A percentile compares a stretch with the other conserved stretches of the same genome.
These are phyloP conservation scores for Diplodia sapinea DNA, from an alignment of 2,329 filamentous ascomycete genomes.

Conservation along the genomic window DNA sequence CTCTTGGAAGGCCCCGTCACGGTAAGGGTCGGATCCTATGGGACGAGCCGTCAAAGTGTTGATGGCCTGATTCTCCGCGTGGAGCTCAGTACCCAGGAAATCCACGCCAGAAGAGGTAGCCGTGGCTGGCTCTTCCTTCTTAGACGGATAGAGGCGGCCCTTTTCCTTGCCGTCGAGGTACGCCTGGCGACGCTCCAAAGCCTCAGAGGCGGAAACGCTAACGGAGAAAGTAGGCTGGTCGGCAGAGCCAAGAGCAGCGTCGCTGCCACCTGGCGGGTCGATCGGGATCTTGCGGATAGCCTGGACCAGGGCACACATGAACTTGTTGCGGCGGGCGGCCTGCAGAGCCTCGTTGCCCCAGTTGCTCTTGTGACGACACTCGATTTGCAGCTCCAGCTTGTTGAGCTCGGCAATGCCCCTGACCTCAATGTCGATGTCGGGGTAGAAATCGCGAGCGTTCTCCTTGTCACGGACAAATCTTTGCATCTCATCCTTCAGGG, in stretches of 20 bases:
- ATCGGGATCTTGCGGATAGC: slow-evolving; percentile 89
- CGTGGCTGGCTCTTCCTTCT: slow-evolving; percentile 40
- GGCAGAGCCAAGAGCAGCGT: slow-evolving; percentile 63
- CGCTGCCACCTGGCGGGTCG: slow-evolving; percentile 76
- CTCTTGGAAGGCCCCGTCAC: slow-evolving; percentile 45
- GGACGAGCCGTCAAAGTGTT: slow-evolving; percentile 51
- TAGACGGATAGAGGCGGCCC: slow-evolving; percentile 66
- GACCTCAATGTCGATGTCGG: slow-evolving; percentile 79
- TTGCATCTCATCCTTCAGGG: slow-evolving; percentile 83
- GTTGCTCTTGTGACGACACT: slow-evolving; percentile 81
- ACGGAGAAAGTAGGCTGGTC: slow-evolving; percentile 85
- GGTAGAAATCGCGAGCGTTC: slow-evolving; percentile 89
- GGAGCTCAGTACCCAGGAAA: slow-evolving; percentile 40
- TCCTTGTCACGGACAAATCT: slow-evolving; percentile 81
- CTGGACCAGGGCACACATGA: slow-evolving; percentile 90
- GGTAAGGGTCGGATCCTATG: slow-evolving; percentile 50
- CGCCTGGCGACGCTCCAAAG: slow-evolving; percentile 24
- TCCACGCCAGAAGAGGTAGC: slow-evolving; percentile 42
- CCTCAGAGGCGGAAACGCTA: slow-evolving; percentile 58
- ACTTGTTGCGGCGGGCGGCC: slow-evolving; percentile 83
- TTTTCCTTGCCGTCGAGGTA: slow-evolving; percentile 61
- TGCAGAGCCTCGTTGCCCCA: slow-evolving; percentile 76
- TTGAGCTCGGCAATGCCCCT: slow-evolving; percentile 82
- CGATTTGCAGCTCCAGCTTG: slow-evolving; percentile 81
- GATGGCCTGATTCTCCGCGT: slow-evolving; percentile 50